Evolutionary conservation across 805 yeast genomes (phyloP).

Genomic region (Wickerhamiella australiensis): DNA sequence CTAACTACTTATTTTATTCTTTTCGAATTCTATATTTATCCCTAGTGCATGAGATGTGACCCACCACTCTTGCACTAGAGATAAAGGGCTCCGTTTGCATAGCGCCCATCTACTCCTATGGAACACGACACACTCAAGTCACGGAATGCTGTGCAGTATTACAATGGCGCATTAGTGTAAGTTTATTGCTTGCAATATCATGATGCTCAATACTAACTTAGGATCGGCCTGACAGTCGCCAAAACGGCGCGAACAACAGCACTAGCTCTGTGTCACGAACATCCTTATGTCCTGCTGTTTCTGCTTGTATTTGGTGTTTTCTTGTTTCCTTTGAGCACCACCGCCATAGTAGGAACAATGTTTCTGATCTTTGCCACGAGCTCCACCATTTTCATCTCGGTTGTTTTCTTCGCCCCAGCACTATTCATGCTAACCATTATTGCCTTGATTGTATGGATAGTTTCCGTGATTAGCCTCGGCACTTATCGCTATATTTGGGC

Average conservation of each 20-base stretch:
- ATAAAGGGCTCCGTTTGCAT: neutral
- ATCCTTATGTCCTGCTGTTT: constrained; percentile 14
- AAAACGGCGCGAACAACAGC: constrained; percentile 7
- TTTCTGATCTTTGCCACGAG: constrained; percentile 9
- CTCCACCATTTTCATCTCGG: constrained; percentile 10
- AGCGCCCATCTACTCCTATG: neutral
- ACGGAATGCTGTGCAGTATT: neutral
- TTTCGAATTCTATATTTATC: too few relatives aligned
- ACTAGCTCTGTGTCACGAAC: neutral
- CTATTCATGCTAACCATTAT: constrained; percentile 10
- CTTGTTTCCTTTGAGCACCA: constrained; percentile 13
- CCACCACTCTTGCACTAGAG: neutral
- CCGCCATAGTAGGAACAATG: constrained; percentile 11
- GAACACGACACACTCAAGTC: neutral
- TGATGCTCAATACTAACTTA: constrained; percentile 1
- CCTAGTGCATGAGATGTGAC: neutral
- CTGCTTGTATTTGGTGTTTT: constrained; percentile 12
- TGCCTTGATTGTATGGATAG: constrained; percentile 13
- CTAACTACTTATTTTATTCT: neutral
- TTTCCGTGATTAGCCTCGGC: constrained; percentile 7
- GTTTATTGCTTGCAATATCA: neutral
- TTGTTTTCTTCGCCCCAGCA: constrained; percentile 15
- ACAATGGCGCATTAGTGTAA: constrained; percentile 10
- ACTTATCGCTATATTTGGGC: constrained; percentile 13
- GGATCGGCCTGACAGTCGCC: neutral